Evolutionary conservation across 345 rosid species (phyloP), one percentile per base, ranked within the genome.

Genomic region (Sapria himalayana): DNA sequence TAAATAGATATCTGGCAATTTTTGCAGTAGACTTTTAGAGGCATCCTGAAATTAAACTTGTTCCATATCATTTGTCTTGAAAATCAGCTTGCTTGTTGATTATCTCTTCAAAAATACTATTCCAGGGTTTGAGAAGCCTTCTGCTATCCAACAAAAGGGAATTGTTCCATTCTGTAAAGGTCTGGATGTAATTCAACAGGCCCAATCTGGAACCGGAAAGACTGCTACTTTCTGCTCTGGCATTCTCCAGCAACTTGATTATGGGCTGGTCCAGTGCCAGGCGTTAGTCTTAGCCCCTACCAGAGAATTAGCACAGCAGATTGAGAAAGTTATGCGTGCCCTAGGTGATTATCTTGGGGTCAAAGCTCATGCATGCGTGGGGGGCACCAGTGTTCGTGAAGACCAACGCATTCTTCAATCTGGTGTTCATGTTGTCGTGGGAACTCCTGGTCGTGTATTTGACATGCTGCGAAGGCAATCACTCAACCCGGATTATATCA

Each of bases 141-240:
- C 94, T 67, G 96, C 96, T 3, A 85, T 85, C 51, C 96, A 85
- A 48, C 96, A 81, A 44, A 81, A 86, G 46, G 94, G 96, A 43
- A 81, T 85, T 29, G 77, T 85, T 29, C 96, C 96, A 1, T 85
- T 85, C 60, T 70, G 80, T 63, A 80, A 74, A 60, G 93, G 93
- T 34, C 85, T 81, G 22, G 96, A 80, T 59, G 96, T 80, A 27
- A 85, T 85, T 61, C 93, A 85, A 54, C 96, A 85, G 56, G 93
- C 96, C 11, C 93, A 81, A 25, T 85, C 96, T 23, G 93, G 93
- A 63, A 80, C 96, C 21, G 93, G 96, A 19, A 81, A 85, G 29
- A 85, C 96, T 1, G 96, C 92, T 2, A 85, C 96, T 31, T 85
- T 85, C 41, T 81, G 96, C 64, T 85, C 94, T 33, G 96, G 94